A percentile compares a stretch with the other conserved stretches of the same genome.
phyloP scores from a whole-genome alignment of 768 basidiomycete species.

The Leccinum disarticulatum region DNA sequence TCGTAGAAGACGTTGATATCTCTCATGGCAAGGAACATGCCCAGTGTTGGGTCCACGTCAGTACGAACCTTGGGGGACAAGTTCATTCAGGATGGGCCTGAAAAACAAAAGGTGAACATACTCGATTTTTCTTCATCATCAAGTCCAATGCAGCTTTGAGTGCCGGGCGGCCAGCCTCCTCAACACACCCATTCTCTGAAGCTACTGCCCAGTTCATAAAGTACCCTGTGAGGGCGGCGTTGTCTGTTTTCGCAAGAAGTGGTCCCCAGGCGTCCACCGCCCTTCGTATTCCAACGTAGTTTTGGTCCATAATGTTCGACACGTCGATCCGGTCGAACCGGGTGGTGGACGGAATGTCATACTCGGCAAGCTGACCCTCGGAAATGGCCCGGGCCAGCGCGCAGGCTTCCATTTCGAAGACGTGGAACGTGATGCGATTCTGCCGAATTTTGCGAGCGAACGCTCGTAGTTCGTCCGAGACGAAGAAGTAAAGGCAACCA shows the following conservation, averaged over 20 bases:
- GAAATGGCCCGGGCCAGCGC: slow-evolving; percentile 40
- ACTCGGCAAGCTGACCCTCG: slow-evolving; percentile 12
- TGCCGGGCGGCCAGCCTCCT: slow-evolving; percentile 3
- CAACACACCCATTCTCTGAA: slow-evolving; percentile 1
- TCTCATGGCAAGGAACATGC: slow-evolving; percentile 8
- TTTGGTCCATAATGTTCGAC: slow-evolving; percentile 46
- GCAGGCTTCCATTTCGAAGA: slow-evolving; percentile 39
- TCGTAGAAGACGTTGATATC: slow-evolving; percentile 34
- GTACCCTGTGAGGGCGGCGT: slow-evolving; percentile 40
- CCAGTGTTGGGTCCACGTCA: neutral
- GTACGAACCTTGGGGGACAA: slow-evolving; percentile 12
- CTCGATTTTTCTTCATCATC: slow-evolving; percentile 20
- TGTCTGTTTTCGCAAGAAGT: slow-evolving; percentile 32
- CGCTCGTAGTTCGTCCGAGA: slow-evolving; percentile 39
- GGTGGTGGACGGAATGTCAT: slow-evolving; percentile 23
- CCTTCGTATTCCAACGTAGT: slow-evolving; percentile 39
- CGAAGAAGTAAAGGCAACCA: slow-evolving; percentile 50
- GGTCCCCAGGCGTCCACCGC: slow-evolving; percentile 40
- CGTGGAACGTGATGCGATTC: slow-evolving; percentile 34
- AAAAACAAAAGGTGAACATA: neutral
- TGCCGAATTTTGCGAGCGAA: slow-evolving; percentile 38
- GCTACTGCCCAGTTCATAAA: slow-evolving; percentile 48
- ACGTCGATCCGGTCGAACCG: slow-evolving; percentile 49
- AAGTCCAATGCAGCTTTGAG: slow-evolving; percentile 3
- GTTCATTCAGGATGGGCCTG: neutral